These are phyloP conservation scores for Gonium pectorale DNA, from an alignment of 139 green algal genomes.

Conservation along the genomic window DNA sequence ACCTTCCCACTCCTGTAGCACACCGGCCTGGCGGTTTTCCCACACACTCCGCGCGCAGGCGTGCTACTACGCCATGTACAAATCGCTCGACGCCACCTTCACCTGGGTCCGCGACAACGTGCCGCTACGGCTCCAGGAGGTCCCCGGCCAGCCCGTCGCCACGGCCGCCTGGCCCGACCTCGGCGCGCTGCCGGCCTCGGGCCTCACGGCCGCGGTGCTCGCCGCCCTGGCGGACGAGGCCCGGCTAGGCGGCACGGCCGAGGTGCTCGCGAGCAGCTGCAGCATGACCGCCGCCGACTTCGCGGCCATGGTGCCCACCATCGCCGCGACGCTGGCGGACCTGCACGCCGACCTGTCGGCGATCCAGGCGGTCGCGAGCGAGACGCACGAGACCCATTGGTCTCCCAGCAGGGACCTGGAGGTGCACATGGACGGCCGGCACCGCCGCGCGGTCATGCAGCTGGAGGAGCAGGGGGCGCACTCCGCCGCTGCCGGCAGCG, in stretches of 20 bases:
- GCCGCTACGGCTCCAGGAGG: background rate
- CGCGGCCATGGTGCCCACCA: background rate
- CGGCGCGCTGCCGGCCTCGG: background rate
- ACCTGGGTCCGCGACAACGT: conserved; percentile 26
- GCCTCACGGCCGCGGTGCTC: background rate
- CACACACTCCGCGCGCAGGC: no score
- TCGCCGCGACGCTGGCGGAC: background rate
- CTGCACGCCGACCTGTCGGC: conserved; percentile 1
- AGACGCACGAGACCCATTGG: background rate
- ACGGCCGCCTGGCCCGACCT: background rate
- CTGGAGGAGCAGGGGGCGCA: background rate
- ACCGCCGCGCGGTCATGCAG: background rate
- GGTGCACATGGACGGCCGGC: background rate
- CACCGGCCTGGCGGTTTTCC: no score
- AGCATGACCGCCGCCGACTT: background rate
- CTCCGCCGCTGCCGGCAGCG: background rate
- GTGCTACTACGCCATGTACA: conserved; percentile 26
- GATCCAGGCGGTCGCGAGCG: background rate
- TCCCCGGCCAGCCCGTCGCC: conserved; percentile 9
- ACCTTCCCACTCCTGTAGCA: no score
- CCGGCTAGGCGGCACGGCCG: background rate
- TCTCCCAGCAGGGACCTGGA: background rate
- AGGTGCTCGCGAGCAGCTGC: background rate
- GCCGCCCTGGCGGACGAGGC: background rate
- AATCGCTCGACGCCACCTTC: background rate